These are phyloP conservation scores for Trypanosoma mega DNA, from an alignment of 208 protist genomes.

Conservation along the genomic window DNA sequence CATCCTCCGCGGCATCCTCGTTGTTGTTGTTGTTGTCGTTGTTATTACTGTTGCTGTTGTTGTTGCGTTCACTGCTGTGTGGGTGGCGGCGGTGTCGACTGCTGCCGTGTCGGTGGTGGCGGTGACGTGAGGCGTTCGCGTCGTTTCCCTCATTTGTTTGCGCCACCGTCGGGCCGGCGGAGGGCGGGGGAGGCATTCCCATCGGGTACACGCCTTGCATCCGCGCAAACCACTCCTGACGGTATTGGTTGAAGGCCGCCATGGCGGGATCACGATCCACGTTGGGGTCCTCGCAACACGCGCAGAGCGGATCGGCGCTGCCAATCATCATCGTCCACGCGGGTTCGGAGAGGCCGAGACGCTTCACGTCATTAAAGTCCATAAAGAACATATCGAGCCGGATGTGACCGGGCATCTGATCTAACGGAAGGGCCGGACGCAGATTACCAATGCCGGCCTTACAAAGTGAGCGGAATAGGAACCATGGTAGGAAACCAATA, in stretches of 20 bases:
- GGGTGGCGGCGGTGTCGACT: slow-evolving; percentile 33
- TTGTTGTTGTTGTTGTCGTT: not conserved
- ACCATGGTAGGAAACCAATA: slow-evolving; percentile 61
- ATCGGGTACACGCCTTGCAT: slow-evolving; percentile 20
- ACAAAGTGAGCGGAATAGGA: slow-evolving; percentile 57
- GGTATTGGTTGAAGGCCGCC: slow-evolving; percentile 48
- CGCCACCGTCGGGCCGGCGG: slow-evolving; percentile 2
- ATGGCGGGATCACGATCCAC: slow-evolving; percentile 72
- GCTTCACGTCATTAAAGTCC: slow-evolving; percentile 71
- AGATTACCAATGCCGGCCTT: slow-evolving; percentile 59
- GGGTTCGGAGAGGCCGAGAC: slow-evolving; percentile 70
- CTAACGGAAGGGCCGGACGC: slow-evolving; percentile 63
- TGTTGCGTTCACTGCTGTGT: slow-evolving; percentile 26
- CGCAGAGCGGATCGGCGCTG: slow-evolving; percentile 41
- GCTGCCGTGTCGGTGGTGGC: slow-evolving; percentile 6
- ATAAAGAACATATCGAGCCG: slow-evolving; percentile 88
- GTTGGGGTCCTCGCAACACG: slow-evolving; percentile 38
- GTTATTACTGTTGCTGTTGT: slow-evolving; percentile 16
- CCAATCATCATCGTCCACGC: slow-evolving; percentile 76
- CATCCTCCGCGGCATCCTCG: slow-evolving; percentile 7
- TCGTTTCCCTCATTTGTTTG: not conserved
- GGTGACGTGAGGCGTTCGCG: slow-evolving; percentile 4
- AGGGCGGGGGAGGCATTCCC: not conserved
- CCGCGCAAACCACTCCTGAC: slow-evolving; percentile 19
- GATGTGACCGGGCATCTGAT: slow-evolving; percentile 75